Base-by-base conservation (phyloP, 2,329 filamentous ascomycete species). In the Incumbomyces delicatus region DNA sequence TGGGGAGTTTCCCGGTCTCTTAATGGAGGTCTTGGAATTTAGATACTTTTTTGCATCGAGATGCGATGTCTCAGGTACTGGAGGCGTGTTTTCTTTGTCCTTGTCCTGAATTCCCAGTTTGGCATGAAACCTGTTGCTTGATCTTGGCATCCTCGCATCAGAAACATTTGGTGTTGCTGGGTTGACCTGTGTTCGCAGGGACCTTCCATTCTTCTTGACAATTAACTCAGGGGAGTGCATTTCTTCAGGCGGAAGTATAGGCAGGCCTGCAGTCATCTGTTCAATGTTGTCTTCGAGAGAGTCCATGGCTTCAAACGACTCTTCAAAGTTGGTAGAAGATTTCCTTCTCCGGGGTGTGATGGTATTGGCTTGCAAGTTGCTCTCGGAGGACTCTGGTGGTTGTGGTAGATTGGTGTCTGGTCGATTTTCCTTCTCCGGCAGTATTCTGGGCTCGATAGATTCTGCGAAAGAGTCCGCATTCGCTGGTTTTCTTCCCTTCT, bases 211-310 rank as follows among this genome's bases (percentile, higher is more conserved):
- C 30, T 29, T 27, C 36, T 53, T 53, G 22, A 43, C 22, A 20
- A 53, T 53, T 14, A 55, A 56, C 33, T 67, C 57, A 13, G 65
- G 58, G 4, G 51, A 51, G 4, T 36, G 12, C 37, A 36, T 46
- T 30, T 38, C 33, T 32, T 52, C 49, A 13, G 53, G 51, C 7
- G 53, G 47, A 35, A 57, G 13, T n/a, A 42, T 49, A 8, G 64
- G 63, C 18, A 72, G 58, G 2, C 60, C 60, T 41, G 66, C 59
- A 51, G 65, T 58, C 52, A 75, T 60, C 34, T 70, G 64, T 45
- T 75, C 72, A 2, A 76, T 63, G 6, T 69, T 72, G 46, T 76
- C 72, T 47, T 76, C 71, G 6, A 75, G 63, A 2, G 65, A 68
- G 53, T 76, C 73, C 31, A 75, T 63, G 3, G 71, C 73, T 45